These are phyloP conservation scores for Lophiotrema nucula DNA, from an alignment of 495 filamentous ascomycete genomes.

Conservation along the genomic window DNA sequence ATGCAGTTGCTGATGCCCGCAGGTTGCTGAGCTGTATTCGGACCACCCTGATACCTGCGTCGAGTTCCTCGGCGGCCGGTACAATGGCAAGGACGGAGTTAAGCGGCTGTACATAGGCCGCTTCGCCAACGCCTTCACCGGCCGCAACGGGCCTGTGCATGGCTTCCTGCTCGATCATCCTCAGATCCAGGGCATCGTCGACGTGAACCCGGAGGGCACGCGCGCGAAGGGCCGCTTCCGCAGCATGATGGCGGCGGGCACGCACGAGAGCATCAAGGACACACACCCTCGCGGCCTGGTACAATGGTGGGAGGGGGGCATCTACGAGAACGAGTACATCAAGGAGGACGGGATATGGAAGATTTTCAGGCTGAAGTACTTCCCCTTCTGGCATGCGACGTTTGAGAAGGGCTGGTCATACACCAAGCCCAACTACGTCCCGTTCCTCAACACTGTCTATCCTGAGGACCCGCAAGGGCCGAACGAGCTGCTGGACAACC, in stretches of 20 bases:
- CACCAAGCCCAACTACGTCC: slow-evolving; percentile 53
- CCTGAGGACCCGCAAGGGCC: slow-evolving; percentile 53
- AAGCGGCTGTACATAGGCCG: slow-evolving; percentile 54
- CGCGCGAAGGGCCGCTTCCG: slow-evolving; percentile 56
- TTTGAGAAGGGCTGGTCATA: slow-evolving; percentile 54
- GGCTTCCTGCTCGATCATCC: slow-evolving; percentile 57
- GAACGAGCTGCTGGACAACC: slow-evolving; percentile 54
- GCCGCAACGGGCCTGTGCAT: slow-evolving; percentile 56
- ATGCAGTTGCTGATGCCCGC: background rate
- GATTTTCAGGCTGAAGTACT: slow-evolving; percentile 55
- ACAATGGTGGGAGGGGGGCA: slow-evolving; percentile 58
- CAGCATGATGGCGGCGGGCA: slow-evolving; percentile 55
- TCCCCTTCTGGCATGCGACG: slow-evolving; percentile 57
- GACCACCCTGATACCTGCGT: slow-evolving; percentile 56
- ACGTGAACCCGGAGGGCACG: slow-evolving; percentile 43
- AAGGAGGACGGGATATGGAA: slow-evolving; percentile 58
- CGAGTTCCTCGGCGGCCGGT: slow-evolving; percentile 56
- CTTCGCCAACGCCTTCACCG: slow-evolving; percentile 46
- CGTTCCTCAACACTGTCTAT: slow-evolving; percentile 44
- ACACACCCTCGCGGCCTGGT: slow-evolving; percentile 50
- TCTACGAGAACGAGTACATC: slow-evolving; percentile 61
- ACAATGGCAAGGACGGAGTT: slow-evolving; percentile 53
- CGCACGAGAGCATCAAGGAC: slow-evolving; percentile 49
- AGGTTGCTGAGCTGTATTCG: slow-evolving; percentile 53
- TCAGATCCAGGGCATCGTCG: slow-evolving; percentile 53